Evolutionary conservation across 83 land plant genomes (phyloP), one percentile per base, ranked within the genome.

Genomic region (Picea abies): DNA sequence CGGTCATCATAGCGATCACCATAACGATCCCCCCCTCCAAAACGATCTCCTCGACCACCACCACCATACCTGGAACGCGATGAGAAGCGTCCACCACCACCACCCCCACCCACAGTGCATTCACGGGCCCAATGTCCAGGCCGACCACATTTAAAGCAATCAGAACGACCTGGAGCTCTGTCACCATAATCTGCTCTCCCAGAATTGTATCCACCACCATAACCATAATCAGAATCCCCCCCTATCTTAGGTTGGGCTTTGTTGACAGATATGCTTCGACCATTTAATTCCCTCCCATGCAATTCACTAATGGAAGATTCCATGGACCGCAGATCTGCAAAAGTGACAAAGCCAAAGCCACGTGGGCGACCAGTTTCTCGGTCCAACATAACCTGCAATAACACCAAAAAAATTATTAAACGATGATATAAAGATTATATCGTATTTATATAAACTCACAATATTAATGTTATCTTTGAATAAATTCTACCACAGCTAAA

Each of bases 71-170:
- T 86, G 63, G 94, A 76, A 8, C 88, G 90, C 62, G 93, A 84
- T 14, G 90, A 79, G 61, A 84, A 83, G 39, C 80, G 79, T 5
- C 85, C 84, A 44, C 84, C 85, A 69, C 73, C 79, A 65, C 93
- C 92, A 78, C 85, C 87, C 26, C 84, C 91, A 83, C 92, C 83
- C 10, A 89, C 88, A 41, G 97, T 95, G 82, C 97, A 95, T 58
- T 95, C 97, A 0, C 97, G 82, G 11, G 97, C 97, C 95, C 95
- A 95, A 72, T 95, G 97, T 6, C 97, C 97, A 35, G 87, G 92
- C 4, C 94, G 90, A 1, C 97, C 97, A 88, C 97, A 95, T 80
- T 89, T 92, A 91, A 93, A 95, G 83, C 97, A 95, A 6, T 93
- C 95, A 69, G 86, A 84, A 7, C 85, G 80, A 4, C 91, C 88